phyloP scores from a whole-genome alignment of 257 asterid species.

The Solanum paucissectum region DNA sequence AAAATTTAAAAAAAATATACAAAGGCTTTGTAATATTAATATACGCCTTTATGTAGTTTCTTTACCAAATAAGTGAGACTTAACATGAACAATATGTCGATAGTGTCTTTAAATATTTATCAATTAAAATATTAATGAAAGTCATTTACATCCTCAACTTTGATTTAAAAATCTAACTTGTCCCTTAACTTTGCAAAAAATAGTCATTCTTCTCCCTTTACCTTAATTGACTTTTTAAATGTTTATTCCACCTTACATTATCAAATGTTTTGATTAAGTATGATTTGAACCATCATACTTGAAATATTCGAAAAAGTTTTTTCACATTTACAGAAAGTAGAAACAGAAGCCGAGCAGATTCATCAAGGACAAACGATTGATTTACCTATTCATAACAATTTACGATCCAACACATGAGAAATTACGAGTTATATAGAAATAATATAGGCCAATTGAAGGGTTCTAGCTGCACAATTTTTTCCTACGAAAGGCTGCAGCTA shows the following conservation, averaged over 20 bases:
- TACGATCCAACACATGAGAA: neutral
- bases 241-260: neutral
- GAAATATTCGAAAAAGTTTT: no score
- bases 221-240: neutral
- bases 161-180: neutral
- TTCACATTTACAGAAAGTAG: neutral
- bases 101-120: no score
- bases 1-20: no score
- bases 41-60: no score
- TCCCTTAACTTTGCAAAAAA: neutral
- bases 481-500: neutral
- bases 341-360: neutral
- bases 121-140: no score
- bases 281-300: no score
- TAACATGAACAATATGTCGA: accelerated
- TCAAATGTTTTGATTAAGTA: neutral
- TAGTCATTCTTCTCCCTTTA: neutral
- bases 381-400: neutral
- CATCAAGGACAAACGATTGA: neutral
- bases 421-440: neutral
- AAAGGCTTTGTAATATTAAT: no score
- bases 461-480: neutral
- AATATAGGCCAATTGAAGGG: neutral
- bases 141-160: no score
- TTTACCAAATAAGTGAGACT: neutral